Percentiles rank a stretch among this genome's conserved stretches.
Conservation (phyloP, 106 monocot genomes). For the Acanthochlamys bracteata region DNA sequence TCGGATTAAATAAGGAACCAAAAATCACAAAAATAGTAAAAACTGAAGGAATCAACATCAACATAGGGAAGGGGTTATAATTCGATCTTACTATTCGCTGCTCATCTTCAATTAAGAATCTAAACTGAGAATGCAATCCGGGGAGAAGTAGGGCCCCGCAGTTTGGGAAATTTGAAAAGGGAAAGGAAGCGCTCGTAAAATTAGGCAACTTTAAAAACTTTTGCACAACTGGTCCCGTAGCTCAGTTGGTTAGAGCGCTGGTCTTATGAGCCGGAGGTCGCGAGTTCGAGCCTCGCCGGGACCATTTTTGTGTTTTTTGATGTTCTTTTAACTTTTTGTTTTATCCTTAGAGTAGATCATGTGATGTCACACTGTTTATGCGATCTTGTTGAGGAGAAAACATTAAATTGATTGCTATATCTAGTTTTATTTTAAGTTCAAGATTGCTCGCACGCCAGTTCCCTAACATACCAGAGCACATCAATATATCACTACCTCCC, state of each 20-base stretch:
- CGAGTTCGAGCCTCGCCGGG: slow-evolving; percentile 99
- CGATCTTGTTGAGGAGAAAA: too few species aligned
- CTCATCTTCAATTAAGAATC: background rate
- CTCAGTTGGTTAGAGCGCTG: slow-evolving; percentile 99
- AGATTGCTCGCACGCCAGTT: too few species aligned
- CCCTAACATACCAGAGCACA: too few species aligned
- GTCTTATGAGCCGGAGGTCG: slow-evolving; percentile 99
- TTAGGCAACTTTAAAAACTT: too few species aligned
- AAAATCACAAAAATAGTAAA: background rate
- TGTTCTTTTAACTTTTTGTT: too few species aligned
- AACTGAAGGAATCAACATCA: background rate
- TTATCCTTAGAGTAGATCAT: too few species aligned
- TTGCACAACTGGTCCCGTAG: slow-evolving; percentile 91
- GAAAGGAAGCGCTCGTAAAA: background rate
- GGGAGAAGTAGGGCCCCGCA: background rate
- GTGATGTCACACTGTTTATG: too few species aligned
- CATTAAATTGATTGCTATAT: too few species aligned
- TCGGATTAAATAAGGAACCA: background rate
- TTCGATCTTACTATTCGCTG: slow-evolving; percentile 33
- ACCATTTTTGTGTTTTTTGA: too few species aligned
- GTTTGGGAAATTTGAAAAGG: background rate
- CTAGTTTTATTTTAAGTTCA: too few species aligned
- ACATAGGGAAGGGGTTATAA: background rate
- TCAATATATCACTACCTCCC: too few species aligned
- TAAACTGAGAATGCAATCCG: background rate